phyloP scores from a whole-genome alignment of 768 basidiomycete species.

The Boletus edulis region DNA sequence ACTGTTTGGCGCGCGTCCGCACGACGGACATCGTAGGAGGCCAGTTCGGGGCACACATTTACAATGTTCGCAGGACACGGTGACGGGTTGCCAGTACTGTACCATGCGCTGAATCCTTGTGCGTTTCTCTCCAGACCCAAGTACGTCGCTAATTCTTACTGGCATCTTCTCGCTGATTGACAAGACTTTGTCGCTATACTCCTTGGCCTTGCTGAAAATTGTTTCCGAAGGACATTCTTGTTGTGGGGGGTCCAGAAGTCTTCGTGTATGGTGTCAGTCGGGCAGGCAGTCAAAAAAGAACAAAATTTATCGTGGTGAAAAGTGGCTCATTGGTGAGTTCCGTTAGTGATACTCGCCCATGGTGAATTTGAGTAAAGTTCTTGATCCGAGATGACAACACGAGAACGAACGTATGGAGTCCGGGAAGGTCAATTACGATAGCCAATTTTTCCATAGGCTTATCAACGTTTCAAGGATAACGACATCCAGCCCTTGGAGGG shows the following conservation, averaged over 20 bases:
- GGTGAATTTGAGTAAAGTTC: no score
- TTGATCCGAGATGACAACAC: no score
- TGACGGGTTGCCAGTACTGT: conserved; percentile 3
- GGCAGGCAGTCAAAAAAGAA: no score
- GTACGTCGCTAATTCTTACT: conserved; percentile 10
- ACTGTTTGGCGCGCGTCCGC: no score
- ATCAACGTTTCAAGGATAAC: conserved; percentile 13
- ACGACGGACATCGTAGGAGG: no score
- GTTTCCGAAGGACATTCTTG: neutral
- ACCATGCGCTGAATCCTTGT: conserved; percentile 6
- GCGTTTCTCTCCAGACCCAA: conserved; percentile 13
- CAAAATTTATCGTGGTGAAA: no score
- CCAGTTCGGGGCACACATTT: no score
- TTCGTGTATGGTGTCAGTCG: no score
- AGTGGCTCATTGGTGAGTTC: no score
- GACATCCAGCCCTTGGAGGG: neutral
- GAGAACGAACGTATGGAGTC: neutral
- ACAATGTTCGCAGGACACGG: conserved; percentile 8
- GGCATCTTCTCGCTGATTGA: conserved; percentile 12
- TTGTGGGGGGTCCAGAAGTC: no score
- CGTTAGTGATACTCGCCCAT: no score
- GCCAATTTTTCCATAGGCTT: conserved; percentile 7
- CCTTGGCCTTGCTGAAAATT: neutral
- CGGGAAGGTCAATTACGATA: neutral
- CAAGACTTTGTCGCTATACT: conserved; percentile 10